Percentiles rank a stretch among this genome's conserved stretches.
phyloP scores from a whole-genome alignment of 805 yeast species.

The Wickerhamiella galacta region DNA sequence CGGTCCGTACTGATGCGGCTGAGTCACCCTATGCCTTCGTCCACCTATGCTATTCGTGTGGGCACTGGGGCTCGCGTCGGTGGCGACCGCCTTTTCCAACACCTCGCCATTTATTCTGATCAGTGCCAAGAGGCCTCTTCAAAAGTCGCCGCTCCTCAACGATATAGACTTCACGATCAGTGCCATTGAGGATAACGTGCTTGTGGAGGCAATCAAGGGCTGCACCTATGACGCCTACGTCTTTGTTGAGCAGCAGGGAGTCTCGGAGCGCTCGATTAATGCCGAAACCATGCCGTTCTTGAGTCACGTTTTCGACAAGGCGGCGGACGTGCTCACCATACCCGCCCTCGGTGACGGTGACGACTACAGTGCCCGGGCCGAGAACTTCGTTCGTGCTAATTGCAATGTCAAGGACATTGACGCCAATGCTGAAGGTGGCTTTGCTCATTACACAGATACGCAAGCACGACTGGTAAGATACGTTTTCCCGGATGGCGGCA shows the following conservation, averaged over 20 bases:
- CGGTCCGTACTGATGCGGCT: too few relatives aligned
- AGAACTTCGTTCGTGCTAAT: slow-evolving; percentile 19
- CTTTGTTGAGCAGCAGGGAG: slow-evolving; percentile 38
- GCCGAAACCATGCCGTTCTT: slow-evolving; percentile 17
- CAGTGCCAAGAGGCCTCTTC: slow-evolving; percentile 4
- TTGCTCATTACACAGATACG: slow-evolving; percentile 44
- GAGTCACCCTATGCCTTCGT: too few relatives aligned
- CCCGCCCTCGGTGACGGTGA: slow-evolving; percentile 6
- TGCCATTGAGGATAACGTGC: slow-evolving; percentile 10
- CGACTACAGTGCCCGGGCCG: slow-evolving; percentile 5
- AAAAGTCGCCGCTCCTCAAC: slow-evolving; percentile 3
- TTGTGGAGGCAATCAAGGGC: slow-evolving; percentile 7
- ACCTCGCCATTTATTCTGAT: slow-evolving; percentile 7
- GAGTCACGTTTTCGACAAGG: slow-evolving; percentile 13
- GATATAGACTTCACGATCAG: slow-evolving; percentile 11
- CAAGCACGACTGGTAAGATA: slow-evolving; percentile 45
- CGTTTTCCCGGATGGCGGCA: slow-evolving; percentile 28
- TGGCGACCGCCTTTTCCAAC: too few relatives aligned
- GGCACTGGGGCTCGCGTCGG: too few relatives aligned
- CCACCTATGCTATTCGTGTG: too few relatives aligned
- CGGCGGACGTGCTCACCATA: slow-evolving; percentile 6
- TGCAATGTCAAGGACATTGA: slow-evolving; percentile 36
- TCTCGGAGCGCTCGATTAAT: slow-evolving; percentile 27
- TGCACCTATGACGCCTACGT: slow-evolving; percentile 45
- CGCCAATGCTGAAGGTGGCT: slow-evolving; percentile 28